Evolutionary conservation across 768 basidiomycete genomes (phyloP), one percentile per base, ranked within the genome.

Genomic region (Lentinula sp.): DNA sequence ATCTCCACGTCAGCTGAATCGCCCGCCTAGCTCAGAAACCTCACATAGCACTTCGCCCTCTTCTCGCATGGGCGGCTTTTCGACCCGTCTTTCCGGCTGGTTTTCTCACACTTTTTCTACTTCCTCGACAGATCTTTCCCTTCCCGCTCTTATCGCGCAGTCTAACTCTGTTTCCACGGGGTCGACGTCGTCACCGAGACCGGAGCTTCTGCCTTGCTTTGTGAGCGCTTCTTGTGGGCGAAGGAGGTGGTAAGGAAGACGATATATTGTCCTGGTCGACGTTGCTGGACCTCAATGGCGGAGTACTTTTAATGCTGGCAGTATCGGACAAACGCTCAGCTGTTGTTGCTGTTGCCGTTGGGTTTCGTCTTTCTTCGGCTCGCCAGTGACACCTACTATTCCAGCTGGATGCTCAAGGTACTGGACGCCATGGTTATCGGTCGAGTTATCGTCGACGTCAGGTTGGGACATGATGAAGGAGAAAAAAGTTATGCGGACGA

Each of bases 1-100:
- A 28, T 81, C 50, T 6, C 59, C 59, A 49, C 59, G 86, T 31
- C 65, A 80, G 32, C 80, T 85, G 42, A 78, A 80, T 59, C 79
- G 84, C 66, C 73, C 82, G 8, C 11, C 13, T 3, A 51, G 50
- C 31, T 31, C 4, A 37, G 84, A 85, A 67, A 80, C 85, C 42
- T 84, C 86, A 10, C 72, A 76, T 57, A 80, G 76, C 34, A 66
- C 76, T 60, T 73, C 76, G n/a, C 79, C 81, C 40, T 73, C 74
- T 49, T 69, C 78, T 13, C 80, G 83, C 58, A 80, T 89, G 62
- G 76, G 82, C 63, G 88, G 90, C 75, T 79, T 92, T 34, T 86
- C 90, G 1, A 85, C 84, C 13, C 80, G 90, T 0, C 82, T 92
- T 49, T 86, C 89, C 0, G 89, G 90, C 65, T 90, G 91, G 90